Percentiles rank a stretch among this genome's conserved stretches.
Evolutionary conservation across 164 flowering plant genomes (phyloP).

Genomic region (Dillenia turbinata): DNA sequence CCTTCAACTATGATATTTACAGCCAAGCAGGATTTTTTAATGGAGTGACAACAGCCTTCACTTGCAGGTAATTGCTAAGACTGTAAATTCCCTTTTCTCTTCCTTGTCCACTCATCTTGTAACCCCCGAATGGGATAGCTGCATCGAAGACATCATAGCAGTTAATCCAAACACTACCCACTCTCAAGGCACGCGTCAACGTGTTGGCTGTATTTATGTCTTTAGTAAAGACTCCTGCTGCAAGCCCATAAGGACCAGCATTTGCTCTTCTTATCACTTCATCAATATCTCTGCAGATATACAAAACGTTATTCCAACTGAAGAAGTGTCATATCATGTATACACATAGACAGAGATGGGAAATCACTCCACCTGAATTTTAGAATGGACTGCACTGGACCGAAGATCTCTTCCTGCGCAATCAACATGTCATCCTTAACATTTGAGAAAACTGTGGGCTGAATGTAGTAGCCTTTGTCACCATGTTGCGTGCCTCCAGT

Average conservation of each 20-base stretch:
- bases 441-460: constrained; percentile 97
- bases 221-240: constrained; percentile 83
- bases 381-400: constrained; percentile 87
- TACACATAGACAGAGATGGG: too few relatives aligned
- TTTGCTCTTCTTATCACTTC: constrained; percentile 83
- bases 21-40: constrained; percentile 81
- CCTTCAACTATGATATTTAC: constrained; percentile 13
- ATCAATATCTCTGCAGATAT: constrained; percentile 46
- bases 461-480: constrained; percentile 66
- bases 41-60: constrained; percentile 86
- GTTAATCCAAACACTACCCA: constrained; percentile 85
- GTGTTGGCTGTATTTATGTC: constrained; percentile 73
- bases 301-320: neutral
- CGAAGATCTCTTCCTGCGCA: constrained; percentile 91
- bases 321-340: neutral
- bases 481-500: constrained; percentile 77
- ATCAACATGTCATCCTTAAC: constrained; percentile 85
- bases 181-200: constrained; percentile 62
- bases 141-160: constrained; percentile 89
- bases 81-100: constrained; percentile 92
- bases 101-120: constrained; percentile 91
- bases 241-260: constrained; percentile 63
- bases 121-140: constrained; percentile 93
- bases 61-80: constrained; percentile 77
- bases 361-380: constrained; percentile 58